phyloP scores from a whole-genome alignment of 2,329 filamentous ascomycete genomes.

The Pseudofabraea citricarpa region DNA sequence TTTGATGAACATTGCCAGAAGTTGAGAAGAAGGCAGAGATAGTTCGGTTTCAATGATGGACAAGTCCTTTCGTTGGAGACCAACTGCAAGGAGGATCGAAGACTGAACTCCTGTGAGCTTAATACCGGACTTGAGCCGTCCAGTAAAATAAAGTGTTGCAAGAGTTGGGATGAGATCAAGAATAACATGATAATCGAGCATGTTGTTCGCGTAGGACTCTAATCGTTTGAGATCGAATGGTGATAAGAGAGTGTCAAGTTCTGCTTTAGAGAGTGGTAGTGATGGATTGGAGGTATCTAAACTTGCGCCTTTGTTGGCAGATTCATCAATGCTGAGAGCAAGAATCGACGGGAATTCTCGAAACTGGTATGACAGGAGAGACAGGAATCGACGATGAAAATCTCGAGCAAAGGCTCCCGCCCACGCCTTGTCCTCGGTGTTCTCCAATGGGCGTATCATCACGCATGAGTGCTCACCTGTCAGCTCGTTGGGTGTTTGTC shows the following conservation, averaged over 20 bases:
- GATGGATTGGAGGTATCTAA: constrained; percentile 52
- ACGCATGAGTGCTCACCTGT: constrained; percentile 98
- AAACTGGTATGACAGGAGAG: constrained; percentile 90
- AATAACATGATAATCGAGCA: constrained; percentile 97
- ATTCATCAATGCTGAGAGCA: constrained; percentile 84
- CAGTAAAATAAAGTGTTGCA: constrained; percentile 79
- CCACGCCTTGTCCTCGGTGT: constrained; percentile 66
- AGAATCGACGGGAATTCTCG: constrained; percentile 71
- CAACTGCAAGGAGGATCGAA: constrained; percentile 82
- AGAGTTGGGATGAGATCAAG: constrained; percentile 85
- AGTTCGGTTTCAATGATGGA: constrained; percentile 77
- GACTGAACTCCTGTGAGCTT: constrained; percentile 79
- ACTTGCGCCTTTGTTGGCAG: constrained; percentile 68
- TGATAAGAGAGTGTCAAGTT: constrained; percentile 74
- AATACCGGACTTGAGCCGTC: constrained; percentile 62
- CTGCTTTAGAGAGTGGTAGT: constrained; percentile 61
- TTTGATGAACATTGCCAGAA: constrained; percentile 97
- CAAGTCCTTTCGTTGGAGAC: constrained; percentile 84
- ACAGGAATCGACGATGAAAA: constrained; percentile 91
- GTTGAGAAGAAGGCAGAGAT: constrained; percentile 66
- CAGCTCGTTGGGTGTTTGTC: constrained; percentile 92
- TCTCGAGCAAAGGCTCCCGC: constrained; percentile 85
- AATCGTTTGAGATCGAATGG: constrained; percentile 94
- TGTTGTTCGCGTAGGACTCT: constrained; percentile 92
- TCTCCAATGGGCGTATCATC: constrained; percentile 80